Evolutionary conservation across 2,329 filamentous ascomycete species (phyloP).

Genomic region (Dendrostoma leiphaemia): DNA sequence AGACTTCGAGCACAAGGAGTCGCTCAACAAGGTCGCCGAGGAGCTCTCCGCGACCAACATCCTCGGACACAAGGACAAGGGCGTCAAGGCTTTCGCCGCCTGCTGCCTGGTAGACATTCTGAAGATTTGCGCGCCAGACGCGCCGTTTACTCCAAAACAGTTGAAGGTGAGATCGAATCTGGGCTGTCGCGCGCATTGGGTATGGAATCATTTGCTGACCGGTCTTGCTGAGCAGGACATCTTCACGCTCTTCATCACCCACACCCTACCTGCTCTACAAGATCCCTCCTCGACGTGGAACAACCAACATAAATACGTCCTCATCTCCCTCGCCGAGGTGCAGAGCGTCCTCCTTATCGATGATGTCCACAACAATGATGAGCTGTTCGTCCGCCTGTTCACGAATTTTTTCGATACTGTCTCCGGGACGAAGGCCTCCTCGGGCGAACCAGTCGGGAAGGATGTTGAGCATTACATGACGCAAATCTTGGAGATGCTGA

Average conservation of each 20-base stretch:
- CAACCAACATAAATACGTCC: slow-evolving; percentile 86
- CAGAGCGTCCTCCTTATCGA: slow-evolving; percentile 92
- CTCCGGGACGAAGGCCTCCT: slow-evolving; percentile 71
- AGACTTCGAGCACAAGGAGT: slow-evolving; percentile 78
- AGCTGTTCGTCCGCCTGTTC: slow-evolving; percentile 78
- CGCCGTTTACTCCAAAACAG: slow-evolving; percentile 86
- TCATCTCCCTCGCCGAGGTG: slow-evolving; percentile 84
- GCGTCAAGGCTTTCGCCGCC: slow-evolving; percentile 84
- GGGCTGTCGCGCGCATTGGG: neutral
- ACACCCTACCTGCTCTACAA: slow-evolving; percentile 79
- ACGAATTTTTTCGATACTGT: slow-evolving; percentile 89
- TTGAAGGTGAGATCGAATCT: slow-evolving; percentile 66
- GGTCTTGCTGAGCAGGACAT: slow-evolving; percentile 64
- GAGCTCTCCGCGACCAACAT: slow-evolving; percentile 81
- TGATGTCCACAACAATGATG: slow-evolving; percentile 80
- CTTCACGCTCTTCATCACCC: slow-evolving; percentile 82
- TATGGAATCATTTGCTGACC: neutral
- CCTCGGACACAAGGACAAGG: slow-evolving; percentile 86
- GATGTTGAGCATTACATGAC: slow-evolving; percentile 94
- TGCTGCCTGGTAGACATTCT: slow-evolving; percentile 93
- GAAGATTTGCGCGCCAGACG: slow-evolving; percentile 88
- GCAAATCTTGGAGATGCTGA: slow-evolving; percentile 75
- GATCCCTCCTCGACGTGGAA: slow-evolving; percentile 89
- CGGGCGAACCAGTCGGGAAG: slow-evolving; percentile 82
- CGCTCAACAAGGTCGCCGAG: slow-evolving; percentile 79